Evolutionary conservation across 2,329 filamentous ascomycete species (phyloP).

Genomic region (Colletotrichum higginsianum): DNA sequence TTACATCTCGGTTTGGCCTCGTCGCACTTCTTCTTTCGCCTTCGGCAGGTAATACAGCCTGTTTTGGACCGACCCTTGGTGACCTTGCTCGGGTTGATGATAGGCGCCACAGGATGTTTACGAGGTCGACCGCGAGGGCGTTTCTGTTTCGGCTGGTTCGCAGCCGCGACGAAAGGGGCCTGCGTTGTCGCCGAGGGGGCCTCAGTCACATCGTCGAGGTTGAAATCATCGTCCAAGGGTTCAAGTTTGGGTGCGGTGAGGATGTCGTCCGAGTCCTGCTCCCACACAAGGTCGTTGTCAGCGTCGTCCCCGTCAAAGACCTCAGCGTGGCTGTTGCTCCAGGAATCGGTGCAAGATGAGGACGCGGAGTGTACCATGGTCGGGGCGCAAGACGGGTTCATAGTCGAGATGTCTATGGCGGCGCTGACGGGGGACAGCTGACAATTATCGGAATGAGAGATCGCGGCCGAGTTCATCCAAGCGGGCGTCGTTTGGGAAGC

Average conservation of each 20-base stretch:
- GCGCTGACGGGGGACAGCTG: constrained; percentile 70
- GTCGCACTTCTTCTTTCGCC: constrained; percentile 81
- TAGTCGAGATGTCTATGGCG: constrained; percentile 58
- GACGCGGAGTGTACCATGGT: constrained; percentile 62
- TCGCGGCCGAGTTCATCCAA: constrained; percentile 47
- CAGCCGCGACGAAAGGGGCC: constrained; percentile 39
- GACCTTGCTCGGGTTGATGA: constrained; percentile 74
- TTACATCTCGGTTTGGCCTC: constrained; percentile 78
- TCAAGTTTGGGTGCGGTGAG: constrained; percentile 69
- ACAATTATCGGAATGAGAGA: constrained; percentile 57
- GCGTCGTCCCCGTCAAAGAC: constrained; percentile 51
- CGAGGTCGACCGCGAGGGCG: constrained; percentile 84
- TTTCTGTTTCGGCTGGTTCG: constrained; percentile 63
- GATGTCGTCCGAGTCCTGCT: constrained; percentile 61
- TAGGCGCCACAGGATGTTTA: constrained; percentile 80
- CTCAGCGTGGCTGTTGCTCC: constrained; percentile 59
- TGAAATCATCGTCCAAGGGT: constrained; percentile 69
- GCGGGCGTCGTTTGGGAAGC: constrained; percentile 52
- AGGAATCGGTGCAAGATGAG: constrained; percentile 62
- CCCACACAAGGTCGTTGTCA: constrained; percentile 63
- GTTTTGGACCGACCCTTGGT: constrained; percentile 84
- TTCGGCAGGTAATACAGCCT: constrained; percentile 77
- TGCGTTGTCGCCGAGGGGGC: constrained; percentile 52
- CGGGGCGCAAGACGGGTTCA: constrained; percentile 58
- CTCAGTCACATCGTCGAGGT: constrained; percentile 67